Evolutionary conservation across 2,329 filamentous ascomycete genomes (phyloP).

Genomic region (Aspergillus niger): DNA sequence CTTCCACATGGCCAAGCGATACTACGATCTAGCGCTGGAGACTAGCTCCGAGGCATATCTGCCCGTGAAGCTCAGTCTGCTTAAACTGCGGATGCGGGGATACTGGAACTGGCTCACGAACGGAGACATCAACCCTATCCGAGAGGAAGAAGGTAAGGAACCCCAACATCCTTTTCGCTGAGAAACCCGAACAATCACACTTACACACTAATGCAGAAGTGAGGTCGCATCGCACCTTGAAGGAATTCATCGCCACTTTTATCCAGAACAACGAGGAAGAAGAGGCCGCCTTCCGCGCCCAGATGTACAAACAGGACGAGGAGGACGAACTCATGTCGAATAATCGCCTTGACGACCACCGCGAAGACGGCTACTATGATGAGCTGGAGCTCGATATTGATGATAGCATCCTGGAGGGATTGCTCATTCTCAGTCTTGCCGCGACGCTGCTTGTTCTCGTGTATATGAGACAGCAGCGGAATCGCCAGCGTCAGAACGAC

Average conservation of each 20-base stretch:
- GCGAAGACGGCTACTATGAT: conserved; percentile 59
- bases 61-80: conserved; percentile 82
- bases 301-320: conserved; percentile 45
- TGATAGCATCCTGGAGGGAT: conserved; percentile 78
- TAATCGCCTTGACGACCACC: conserved; percentile 32
- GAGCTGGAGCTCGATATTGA: conserved; percentile 66
- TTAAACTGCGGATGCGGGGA: conserved; percentile 81
- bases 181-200: neutral
- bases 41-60: conserved; percentile 93
- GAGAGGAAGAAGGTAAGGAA: conserved; percentile 78
- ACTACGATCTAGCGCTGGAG: conserved; percentile 89
- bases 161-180: neutral
- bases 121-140: conserved; percentile 88
- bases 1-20: conserved; percentile 94
- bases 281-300: conserved; percentile 63
- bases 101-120: conserved; percentile 94
- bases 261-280: conserved; percentile 70
- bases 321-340: conserved; percentile 36
- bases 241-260: conserved; percentile 86
- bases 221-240: conserved; percentile 73
- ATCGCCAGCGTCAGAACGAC: conserved; percentile 40
- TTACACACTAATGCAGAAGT: conserved; percentile 55
- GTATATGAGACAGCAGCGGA: conserved; percentile 64
- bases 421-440: conserved; percentile 78
- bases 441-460: conserved; percentile 74